Percentiles rank a stretch among this genome's conserved stretches.
Conservation (phyloP, 1,139 yeast genomes). For the Debaryomycetaceae sp. region DNA sequence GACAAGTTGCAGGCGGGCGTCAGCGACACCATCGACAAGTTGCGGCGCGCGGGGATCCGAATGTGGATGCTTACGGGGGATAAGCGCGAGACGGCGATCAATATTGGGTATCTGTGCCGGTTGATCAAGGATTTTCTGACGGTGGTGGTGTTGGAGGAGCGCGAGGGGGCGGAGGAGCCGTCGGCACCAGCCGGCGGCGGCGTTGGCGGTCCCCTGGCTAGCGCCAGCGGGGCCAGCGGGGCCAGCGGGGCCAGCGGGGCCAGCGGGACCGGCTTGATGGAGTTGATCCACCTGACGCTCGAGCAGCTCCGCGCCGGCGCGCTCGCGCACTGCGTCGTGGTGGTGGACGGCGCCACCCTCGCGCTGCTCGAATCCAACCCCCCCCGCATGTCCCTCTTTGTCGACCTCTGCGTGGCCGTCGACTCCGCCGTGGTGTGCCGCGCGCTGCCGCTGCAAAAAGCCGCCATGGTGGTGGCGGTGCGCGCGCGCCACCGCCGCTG, state of each 20-base stretch:
- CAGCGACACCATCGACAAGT: slow-evolving; percentile 86
- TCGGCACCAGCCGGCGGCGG: too few relatives aligned
- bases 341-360: slow-evolving; percentile 86
- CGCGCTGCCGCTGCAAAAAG: slow-evolving; percentile 96
- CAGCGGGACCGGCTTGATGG: slow-evolving; percentile 47
- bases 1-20: slow-evolving; percentile 96
- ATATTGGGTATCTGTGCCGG: slow-evolving; percentile 92
- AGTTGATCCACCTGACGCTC: slow-evolving; percentile 55
- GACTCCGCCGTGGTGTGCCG: slow-evolving; percentile 94
- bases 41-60: slow-evolving; percentile 88
- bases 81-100: slow-evolving; percentile 94
- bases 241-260: too few relatives aligned
- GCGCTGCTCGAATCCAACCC: slow-evolving; percentile 67
- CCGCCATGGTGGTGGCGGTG: slow-evolving; percentile 77
- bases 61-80: slow-evolving; percentile 99
- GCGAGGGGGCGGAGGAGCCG: slow-evolving; percentile 49
- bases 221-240: too few relatives aligned
- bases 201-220: too few relatives aligned
- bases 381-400: slow-evolving; percentile 65
- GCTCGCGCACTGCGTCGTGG: slow-evolving; percentile 91
- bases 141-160: slow-evolving; percentile 67
- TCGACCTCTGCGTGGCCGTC: slow-evolving; percentile 79
- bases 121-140: slow-evolving; percentile 91
- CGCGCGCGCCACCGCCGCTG: slow-evolving; percentile 58
- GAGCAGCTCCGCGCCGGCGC: slow-evolving; percentile 59